These are phyloP conservation scores for Cenchrus americanus DNA, from an alignment of 176 grass and related monocot genomes.

Conservation along the genomic window DNA sequence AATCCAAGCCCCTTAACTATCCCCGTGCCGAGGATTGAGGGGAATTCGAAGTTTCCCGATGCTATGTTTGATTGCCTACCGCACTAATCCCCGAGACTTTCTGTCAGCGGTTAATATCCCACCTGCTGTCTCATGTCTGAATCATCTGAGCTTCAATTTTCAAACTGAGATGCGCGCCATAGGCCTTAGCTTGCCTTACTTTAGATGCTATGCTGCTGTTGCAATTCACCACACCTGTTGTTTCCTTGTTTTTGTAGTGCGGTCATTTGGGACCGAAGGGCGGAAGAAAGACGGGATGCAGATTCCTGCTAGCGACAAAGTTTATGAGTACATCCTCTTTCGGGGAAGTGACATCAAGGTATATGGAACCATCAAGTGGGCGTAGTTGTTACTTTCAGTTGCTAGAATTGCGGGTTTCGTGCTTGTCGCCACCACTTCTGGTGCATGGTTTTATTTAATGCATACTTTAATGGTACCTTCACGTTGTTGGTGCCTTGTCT, in stretches of 20 bases:
- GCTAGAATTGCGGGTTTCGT: not conserved
- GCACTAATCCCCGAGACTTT: not conserved
- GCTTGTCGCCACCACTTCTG: not conserved
- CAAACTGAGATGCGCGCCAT: not conserved
- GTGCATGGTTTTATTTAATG: not conserved
- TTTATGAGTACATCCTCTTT: conserved; percentile 89
- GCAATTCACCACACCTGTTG: conserved; percentile 8
- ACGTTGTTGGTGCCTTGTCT: not conserved
- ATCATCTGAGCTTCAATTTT: not conserved
- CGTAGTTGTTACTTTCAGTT: not conserved
- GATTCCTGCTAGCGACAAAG: conserved; percentile 67
- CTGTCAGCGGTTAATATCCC: not conserved
- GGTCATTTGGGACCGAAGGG: conserved; percentile 90
- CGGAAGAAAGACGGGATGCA: conserved; percentile 84
- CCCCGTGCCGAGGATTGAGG: not conserved
- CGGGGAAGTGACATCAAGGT: conserved; percentile 91
- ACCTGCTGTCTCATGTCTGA: not conserved
- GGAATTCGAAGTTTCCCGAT: not conserved
- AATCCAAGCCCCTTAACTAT: not conserved
- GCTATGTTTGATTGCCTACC: not conserved
- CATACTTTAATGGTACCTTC: not conserved
- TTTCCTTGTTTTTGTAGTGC: conserved; percentile 55
- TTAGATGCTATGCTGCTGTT: not conserved
- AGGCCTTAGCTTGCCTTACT: not conserved
- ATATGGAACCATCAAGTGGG: not conserved